Evolutionary conservation across 1,284 basidiomycete genomes (phyloP).

Genomic region (Moniliophthora roreri): DNA sequence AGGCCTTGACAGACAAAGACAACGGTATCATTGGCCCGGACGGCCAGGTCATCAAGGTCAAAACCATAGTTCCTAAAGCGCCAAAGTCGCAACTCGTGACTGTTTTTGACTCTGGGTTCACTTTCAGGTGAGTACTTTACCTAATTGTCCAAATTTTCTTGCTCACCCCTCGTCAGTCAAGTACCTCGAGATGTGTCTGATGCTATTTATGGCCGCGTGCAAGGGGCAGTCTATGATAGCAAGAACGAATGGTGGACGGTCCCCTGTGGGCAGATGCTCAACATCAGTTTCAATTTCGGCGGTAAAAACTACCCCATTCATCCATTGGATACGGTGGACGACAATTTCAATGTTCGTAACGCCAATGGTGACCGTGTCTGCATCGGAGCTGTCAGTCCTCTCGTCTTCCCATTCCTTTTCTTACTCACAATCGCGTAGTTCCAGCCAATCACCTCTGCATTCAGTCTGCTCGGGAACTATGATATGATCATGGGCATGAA

Average conservation of each 20-base stretch:
- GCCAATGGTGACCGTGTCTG: conserved; percentile 61
- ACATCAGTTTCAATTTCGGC: conserved; percentile 69
- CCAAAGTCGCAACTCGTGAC: conserved; percentile 65
- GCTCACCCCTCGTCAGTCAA: conserved; percentile 32
- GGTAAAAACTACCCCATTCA: conserved; percentile 68
- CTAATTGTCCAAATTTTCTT: neutral
- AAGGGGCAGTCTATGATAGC: conserved; percentile 67
- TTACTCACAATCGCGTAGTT: conserved; percentile 43
- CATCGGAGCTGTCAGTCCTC: conserved; percentile 59
- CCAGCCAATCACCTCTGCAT: conserved; percentile 79
- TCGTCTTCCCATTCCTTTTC: neutral
- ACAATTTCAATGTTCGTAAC: conserved; percentile 58
- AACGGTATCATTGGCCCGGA: conserved; percentile 70
- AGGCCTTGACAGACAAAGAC: conserved; percentile 62
- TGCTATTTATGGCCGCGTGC: conserved; percentile 77
- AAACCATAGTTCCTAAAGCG: conserved; percentile 68
- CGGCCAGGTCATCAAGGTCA: conserved; percentile 55
- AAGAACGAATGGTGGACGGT: conserved; percentile 64
- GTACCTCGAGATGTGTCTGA: conserved; percentile 74
- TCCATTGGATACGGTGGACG: conserved; percentile 69
- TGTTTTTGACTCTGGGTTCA: conserved; percentile 75
- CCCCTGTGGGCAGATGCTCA: conserved; percentile 71
- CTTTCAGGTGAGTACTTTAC: conserved; percentile 32
- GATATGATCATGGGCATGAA: conserved; percentile 83
- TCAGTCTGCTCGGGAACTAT: conserved; percentile 73